These are phyloP conservation scores for Chloromonas sp. DNA, from an alignment of 163 green algal genomes.

Conservation along the genomic window DNA sequence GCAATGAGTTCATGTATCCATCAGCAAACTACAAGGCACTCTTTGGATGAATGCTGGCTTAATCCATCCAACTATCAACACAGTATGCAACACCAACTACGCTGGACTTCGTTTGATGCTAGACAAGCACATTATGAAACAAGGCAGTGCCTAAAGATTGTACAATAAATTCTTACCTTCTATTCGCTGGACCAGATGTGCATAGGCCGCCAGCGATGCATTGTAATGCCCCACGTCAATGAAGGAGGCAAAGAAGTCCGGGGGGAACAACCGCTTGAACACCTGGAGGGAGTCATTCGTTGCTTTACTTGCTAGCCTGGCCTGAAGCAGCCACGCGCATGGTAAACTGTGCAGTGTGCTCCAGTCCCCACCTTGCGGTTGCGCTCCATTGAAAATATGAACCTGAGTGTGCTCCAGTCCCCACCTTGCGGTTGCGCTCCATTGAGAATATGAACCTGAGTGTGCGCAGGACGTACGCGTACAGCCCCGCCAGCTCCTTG, in stretches of 20 bases:
- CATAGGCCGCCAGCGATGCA: conserved; percentile 29
- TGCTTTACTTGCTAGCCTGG: background rate
- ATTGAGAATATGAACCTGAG: conserved; percentile 48
- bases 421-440: conserved; percentile 43
- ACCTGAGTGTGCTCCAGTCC: conserved; percentile 28
- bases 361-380: conserved; percentile 33
- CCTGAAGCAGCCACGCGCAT: background rate
- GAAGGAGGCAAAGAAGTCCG: conserved; percentile 50
- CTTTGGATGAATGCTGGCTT: too few relatives aligned
- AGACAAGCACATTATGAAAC: too few relatives aligned
- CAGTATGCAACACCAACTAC: too few relatives aligned
- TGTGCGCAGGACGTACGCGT: conserved; percentile 37
- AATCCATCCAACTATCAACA: too few relatives aligned
- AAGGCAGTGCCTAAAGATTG: too few relatives aligned
- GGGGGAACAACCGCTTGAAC: conserved; percentile 55
- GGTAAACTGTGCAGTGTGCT: background rate
- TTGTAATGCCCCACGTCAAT: conserved; percentile 57
- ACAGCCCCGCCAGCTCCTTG: conserved; percentile 18
- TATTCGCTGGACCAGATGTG: conserved; percentile 29
- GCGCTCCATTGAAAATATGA: conserved; percentile 46
- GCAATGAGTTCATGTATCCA: too few relatives aligned
- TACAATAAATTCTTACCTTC: conserved; percentile 19
- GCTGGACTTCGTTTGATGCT: too few relatives aligned
- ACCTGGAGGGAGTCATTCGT: conserved; percentile 12
- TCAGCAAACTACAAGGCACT: too few relatives aligned